A percentile compares a stretch with the other conserved stretches of the same genome.
phyloP scores from a whole-genome alignment of 352 stramenopile species.

The Phytophthora tentaculata region DNA sequence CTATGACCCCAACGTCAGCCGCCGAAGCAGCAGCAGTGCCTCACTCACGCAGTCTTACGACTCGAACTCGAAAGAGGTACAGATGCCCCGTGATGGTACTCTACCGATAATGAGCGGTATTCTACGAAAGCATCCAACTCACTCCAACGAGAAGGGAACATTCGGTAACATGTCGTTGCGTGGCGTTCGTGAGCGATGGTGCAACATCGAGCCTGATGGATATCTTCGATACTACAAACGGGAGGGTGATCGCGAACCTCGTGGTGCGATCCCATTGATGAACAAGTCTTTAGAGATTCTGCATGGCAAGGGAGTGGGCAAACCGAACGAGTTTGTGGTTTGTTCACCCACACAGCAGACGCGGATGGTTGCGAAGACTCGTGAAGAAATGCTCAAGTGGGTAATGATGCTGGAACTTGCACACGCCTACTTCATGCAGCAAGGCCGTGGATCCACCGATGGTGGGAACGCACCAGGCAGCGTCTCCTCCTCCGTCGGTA shows the following conservation, averaged over 20 bases:
- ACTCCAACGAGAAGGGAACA: constrained; percentile 79
- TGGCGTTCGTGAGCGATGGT: constrained; percentile 78
- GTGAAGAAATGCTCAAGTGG: constrained; percentile 77
- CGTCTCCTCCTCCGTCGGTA: constrained; percentile 34
- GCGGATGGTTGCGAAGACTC: constrained; percentile 72
- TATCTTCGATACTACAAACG: constrained; percentile 83
- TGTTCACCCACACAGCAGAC: constrained; percentile 80
- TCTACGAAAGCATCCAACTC: constrained; percentile 78
- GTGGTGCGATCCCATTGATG: constrained; percentile 71
- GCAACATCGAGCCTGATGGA: constrained; percentile 67
- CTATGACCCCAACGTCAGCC: constrained; percentile 36
- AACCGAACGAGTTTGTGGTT: constrained; percentile 81
- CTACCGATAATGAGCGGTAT: constrained; percentile 59
- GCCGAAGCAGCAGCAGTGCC: constrained; percentile 57
- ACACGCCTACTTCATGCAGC: constrained; percentile 61
- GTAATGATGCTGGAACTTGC: constrained; percentile 63
- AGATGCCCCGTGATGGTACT: constrained; percentile 27
- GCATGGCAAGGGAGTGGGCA: constrained; percentile 68
- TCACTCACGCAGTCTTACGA: constrained; percentile 60
- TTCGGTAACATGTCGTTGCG: constrained; percentile 84
- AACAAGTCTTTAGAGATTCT: constrained; percentile 75
- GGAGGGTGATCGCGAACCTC: constrained; percentile 75
- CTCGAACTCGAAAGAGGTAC: constrained; percentile 65
- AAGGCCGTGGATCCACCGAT: constrained; percentile 37
- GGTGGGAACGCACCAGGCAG: constrained; percentile 18